Percentiles rank a stretch among this genome's conserved stretches.
These are phyloP conservation scores for Monsonia emarginata DNA, from an alignment of 441 rosid species.

Conservation along the genomic window DNA sequence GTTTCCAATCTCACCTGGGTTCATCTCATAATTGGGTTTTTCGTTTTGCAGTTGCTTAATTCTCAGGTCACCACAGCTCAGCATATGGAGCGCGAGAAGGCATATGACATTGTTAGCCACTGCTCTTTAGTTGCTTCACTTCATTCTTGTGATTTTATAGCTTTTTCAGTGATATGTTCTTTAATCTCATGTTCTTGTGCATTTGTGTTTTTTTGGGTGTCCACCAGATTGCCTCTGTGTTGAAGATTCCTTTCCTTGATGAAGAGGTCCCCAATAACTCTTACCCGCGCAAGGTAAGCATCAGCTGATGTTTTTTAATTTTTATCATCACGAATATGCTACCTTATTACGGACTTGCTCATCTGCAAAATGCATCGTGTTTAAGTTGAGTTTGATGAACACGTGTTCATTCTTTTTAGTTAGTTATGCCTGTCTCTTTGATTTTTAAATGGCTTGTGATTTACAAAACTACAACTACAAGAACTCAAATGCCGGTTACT, in stretches of 20 bases:
- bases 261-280: slow-evolving; percentile 66
- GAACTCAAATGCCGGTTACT: not conserved
- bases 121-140: not conserved
- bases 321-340: too few species aligned
- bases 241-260: slow-evolving; percentile 81
- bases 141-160: not conserved
- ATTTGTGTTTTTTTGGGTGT: slow-evolving; percentile 4
- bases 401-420: not conserved
- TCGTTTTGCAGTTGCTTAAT: slow-evolving; percentile 50
- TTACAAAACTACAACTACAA: not conserved
- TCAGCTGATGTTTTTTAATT: too few species aligned
- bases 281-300: slow-evolving; percentile 60
- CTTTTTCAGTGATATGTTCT: not conserved
- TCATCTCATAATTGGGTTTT: slow-evolving; percentile 5
- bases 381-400: not conserved
- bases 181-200: not conserved
- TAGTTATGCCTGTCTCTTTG: too few species aligned
- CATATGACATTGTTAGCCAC: slow-evolving; percentile 62
- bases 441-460: too few species aligned
- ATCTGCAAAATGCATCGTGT: not conserved
- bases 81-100: slow-evolving; percentile 74
- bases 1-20: not conserved
- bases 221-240: slow-evolving; percentile 60
- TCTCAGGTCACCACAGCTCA: slow-evolving; percentile 70
- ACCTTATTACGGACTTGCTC: too few species aligned